Evolutionary conservation across 768 basidiomycete genomes (phyloP), one percentile per base, ranked within the genome.

Genomic region (Amanita pallidorosea): DNA sequence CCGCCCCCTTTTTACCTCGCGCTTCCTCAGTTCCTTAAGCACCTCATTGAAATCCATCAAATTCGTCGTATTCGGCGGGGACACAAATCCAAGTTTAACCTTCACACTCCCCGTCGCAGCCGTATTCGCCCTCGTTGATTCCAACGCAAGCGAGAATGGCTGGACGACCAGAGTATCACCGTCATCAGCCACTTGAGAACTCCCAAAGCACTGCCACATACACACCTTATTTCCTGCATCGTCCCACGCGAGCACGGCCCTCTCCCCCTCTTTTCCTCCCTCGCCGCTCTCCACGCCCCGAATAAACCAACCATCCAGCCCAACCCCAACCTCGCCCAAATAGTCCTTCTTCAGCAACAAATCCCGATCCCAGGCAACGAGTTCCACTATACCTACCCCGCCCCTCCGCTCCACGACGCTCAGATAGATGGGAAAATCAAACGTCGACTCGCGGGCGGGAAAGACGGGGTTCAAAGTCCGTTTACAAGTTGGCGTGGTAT

Each of bases 291-390:
- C 49, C 2, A 1, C 27, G 12, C 18, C 40, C 2, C 7, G 3
- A 7, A 7, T 1, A 51, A 93, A 96, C 90, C 91, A 95, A 31
- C 88, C 81, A 17, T 83, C 83, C n/a, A 95, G 0, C 80, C 77
- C 6, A 97, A 56, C 0, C n/a, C 83, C 77, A 4, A 79, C 76
- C 65, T 99, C 95, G 13, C 96, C 96, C 13, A 99, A 74, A 63
- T 96, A 99, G 41, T 97, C 95, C 68, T 93, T 96, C 59, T 74
- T 78, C 59, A 92, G 63, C 42, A 45, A 38, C 56, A 88, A 70
- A 65, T 97, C 94, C 69, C 85, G 92, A 66, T 94, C 93, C 94
- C 95, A 99, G 0, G 93, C 74, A 11, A 96, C 83, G 31, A 91
- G 70, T 65, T 97, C 93, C 38, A 97, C 58, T 2, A 76, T 80